Evolutionary conservation across 441 rosid species (phyloP), one percentile per base, ranked within the genome.

Genomic region (Sinapis alba): DNA sequence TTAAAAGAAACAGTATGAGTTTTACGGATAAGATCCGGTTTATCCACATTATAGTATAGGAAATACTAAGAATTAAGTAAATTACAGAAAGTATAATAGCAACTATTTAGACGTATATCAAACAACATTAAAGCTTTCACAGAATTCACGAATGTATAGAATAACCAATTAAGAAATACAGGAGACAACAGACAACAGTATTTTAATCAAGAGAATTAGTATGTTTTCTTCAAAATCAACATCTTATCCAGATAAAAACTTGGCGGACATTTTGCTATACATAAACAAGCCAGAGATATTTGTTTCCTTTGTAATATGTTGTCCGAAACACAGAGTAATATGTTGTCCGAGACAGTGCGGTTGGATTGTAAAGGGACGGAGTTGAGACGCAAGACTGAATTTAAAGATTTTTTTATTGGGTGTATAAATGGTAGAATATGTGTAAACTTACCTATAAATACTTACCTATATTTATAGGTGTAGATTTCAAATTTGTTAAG

Each of bases 21-120:
- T 68, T 68, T 20, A 26, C 15, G 60, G 79, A 54, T 69, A 69
- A 54, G 63, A 38, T 36, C 58, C 21, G 3, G 38, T 38, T 53
- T 62, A 68, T 68, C 36, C 54, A 62, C 11, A 62, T 38, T 50
- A 1, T 16, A 34, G 32, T 24, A 36, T 6, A 7, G 10, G 58
- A 62, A 68, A 36, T 74, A 43, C 6, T 16, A 54, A 38, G 2
- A 28, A 56, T 38, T 19, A 8, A 13, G 12, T 21, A 23, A 19
- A 53, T 71, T 19, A 15, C 26, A n/a, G n/a, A n/a, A n/a, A n/a
- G n/a, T n/a, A 18, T 26, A 16, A 21, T 32, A 50, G 9, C 12
- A 10, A 9, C 21, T 1, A 15, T 32, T 62, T 0, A 15, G 9
- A 10, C 34, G 26, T 32, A 51, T 34, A 26, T 50, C 19, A 34